Base-by-base conservation (phyloP, 192 early-diverging fungal species). In the Borealophlyctis nickersoniae region DNA sequence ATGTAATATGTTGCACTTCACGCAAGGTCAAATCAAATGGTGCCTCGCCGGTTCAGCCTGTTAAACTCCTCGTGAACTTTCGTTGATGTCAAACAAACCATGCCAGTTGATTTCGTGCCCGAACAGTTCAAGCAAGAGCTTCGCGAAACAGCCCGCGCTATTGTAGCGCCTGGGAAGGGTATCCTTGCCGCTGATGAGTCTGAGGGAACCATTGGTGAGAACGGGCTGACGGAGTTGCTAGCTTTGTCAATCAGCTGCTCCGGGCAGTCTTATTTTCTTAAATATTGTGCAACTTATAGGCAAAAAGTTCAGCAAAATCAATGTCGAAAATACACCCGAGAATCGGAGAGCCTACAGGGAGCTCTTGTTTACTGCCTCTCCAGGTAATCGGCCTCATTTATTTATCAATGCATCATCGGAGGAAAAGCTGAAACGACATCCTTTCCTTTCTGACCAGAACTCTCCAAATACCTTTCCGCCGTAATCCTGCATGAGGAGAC, bases 151-250 rank as follows among this genome's bases (percentile, higher is more conserved):
- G 75, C 75, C 63, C 28, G 66, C 27, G 75, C 71, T 58, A 77
- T 77, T 30, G 75, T 74, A 32, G 71, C 75, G 29, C 62, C 63
- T 30, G 75, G 75, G 36, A 77, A 73, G 65, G 75, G 75, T 62
- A 78, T 78, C 54, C 65, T 78, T 16, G 76, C 76, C 51, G 76
- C 76, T 52, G 76, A 78, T 54, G 76, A 78, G 64, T 78, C 76
- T 39, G 75, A 72, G 13, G 76, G 73, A 28, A 78, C 76, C 34
- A 78, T 78, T 39, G 75, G 75, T 63, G 30, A 58, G 69, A n/a
- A n/a, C n/a, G n/a, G n/a, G n/a, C n/a, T n/a, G n/a, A n/a, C n/a
- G 24, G 27, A 14, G 19, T 13, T 55, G 27, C 32, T 49, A 9
- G n/a, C 57, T 36, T 59, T 0, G 48, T 14, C 14, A n/a, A n/a